Base-by-base conservation (phyloP, 208 protist species). In the Wallacemonas rigidus region DNA sequence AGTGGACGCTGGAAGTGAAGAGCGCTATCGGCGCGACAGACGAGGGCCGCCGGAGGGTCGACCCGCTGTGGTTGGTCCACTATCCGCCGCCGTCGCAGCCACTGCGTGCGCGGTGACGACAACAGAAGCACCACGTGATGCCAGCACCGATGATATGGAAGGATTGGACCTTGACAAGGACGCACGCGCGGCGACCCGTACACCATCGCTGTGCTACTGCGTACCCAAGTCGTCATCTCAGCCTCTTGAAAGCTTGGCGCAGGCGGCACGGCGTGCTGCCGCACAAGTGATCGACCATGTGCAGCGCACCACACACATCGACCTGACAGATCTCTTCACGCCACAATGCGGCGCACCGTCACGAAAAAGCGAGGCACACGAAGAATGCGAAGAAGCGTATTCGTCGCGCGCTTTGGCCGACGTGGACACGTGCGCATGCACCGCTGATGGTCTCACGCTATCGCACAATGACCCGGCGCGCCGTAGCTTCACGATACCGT, bases 151-250 rank as follows among this genome's bases (percentile, higher is more conserved):
- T 26, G 26, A 26, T 26, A 26, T 26, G 26, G 26, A 26, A 26
- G 26, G 26, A 26, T 0, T 26, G 26, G 26, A 26, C 26, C 26
- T 26, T 26, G 26, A 26, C 26, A 26, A 26, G 26, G 26, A 0
- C 26, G 26, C 26, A 26, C 26, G 26, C 26, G 26, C 26, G 26
- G 26, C 26, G 26, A 26, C 26, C 26, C 26, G 26, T 26, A 26
- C 26, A 26, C 26, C 26, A 26, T 26, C 60, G 17, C 8, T 17
- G 60, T 45, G 45, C 5, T 44, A 63, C n/a, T 38, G n/a, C 36
- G 57, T 63, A 8, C 57, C 57, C 6, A 63, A n/a, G 11, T n/a
- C 57, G 11, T 63, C 57, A 12, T n/a, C 57, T 0, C 57, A 63
- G 39, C 57, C 57, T 17, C 57, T 63, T 5, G 57, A 63, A 6